Evolutionary conservation across 2,329 filamentous ascomycete species (phyloP), one percentile per base, ranked within the genome.

Genomic region (Hymenoscyphus linearis): DNA sequence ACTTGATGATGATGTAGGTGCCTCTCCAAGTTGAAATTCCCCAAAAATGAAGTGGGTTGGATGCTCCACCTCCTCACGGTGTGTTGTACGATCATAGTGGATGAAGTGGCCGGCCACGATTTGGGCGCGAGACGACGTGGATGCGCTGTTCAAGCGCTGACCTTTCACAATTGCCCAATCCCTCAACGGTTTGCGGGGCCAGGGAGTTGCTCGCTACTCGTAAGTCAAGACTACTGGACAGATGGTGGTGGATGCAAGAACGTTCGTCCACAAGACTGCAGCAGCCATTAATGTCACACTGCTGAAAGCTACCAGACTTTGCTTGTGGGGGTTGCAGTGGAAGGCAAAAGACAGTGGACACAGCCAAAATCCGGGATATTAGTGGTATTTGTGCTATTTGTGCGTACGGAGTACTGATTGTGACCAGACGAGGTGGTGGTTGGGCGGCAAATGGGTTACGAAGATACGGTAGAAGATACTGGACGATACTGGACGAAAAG

Each of bases 141-240:
- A 62, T 59, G 60, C 57, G 60, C 52, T 59, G 57, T 59, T 47
- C 18, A 52, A 22, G 57, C 56, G 56, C 52, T 62, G 57, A 62
- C 60, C 50, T 54, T 54, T 47, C 59, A 57, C 44, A 50, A 50
- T 50, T 50, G 44, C 44, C 44, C 44, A 50, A 50, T 50, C 9
- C 34, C 25, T 40, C 26, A 9, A n/a, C 54, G 35, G 40, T 37
- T 52, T 35, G 40, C 47, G n/a, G 25, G 53, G 44, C 5, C 6
- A 37, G 2, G n/a, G 50, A 52, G 25, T 26, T 26, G 14, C 53
- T 9, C 2, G 5, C 14, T 16, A 22, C 6, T 37, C 14, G 55
- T 22, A 14, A 26, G 36, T 22, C 27, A 27, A 5, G 22, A 2
- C 37, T 54, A 55, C 58, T 59, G 58, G 58, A 34, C 36, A 47